A percentile compares a stretch with the other conserved stretches of the same genome.
Conservation (phyloP, 164 flowering plant genomes). For the Vitis rupestris region DNA sequence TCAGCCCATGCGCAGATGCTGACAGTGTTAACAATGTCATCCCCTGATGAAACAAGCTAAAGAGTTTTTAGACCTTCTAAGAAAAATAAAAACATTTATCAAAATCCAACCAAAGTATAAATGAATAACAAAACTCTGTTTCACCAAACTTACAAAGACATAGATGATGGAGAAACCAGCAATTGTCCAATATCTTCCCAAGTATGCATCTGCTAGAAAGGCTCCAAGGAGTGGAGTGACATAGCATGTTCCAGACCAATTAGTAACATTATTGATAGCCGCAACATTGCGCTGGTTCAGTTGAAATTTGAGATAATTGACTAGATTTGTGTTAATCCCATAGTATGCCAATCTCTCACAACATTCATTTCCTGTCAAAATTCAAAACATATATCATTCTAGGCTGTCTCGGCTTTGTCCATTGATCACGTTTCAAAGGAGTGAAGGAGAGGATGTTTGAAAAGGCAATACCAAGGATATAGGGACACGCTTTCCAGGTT, state of each 20-base stretch:
- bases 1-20: too few relatives aligned
- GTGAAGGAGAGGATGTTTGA: too few relatives aligned
- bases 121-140: too few relatives aligned
- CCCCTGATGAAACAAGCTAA: too few relatives aligned
- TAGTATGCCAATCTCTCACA: constrained; percentile 59
- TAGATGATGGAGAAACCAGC: constrained; percentile 32
- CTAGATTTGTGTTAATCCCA: constrained; percentile 43
- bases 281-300: constrained; percentile 29
- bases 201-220: constrained; percentile 37
- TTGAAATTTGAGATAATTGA: constrained; percentile 28
- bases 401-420: too few relatives aligned
- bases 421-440: neutral
- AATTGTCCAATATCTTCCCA: constrained; percentile 43
- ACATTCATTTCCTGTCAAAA: constrained; percentile 42
- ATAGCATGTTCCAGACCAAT: constrained; percentile 43
- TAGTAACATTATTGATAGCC: constrained; percentile 34
- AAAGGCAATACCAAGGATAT: constrained; percentile 34
- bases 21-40: too few relatives aligned
- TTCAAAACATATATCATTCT: too few relatives aligned
- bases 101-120: too few relatives aligned
- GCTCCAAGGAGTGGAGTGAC: constrained; percentile 40
- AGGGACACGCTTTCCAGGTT: constrained; percentile 43
- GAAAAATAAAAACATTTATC: too few relatives aligned
- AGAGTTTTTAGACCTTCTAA: too few relatives aligned
- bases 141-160: constrained; percentile 26